These are phyloP conservation scores for Cyberlindnera misumaiensis DNA, from an alignment of 805 yeast species.

Conservation along the genomic window DNA sequence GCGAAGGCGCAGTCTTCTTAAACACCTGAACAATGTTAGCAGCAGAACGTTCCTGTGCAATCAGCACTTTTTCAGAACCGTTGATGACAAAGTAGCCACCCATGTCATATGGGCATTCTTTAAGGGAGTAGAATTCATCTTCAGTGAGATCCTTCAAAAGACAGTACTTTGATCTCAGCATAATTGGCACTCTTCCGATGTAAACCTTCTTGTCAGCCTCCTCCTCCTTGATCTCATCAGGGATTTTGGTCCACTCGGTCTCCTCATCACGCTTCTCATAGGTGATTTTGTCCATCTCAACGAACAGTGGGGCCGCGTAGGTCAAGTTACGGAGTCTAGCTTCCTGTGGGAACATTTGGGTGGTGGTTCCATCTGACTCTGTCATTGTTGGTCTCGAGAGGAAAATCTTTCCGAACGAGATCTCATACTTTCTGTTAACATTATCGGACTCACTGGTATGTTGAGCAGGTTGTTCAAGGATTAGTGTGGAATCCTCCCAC, in stretches of 20 bases:
- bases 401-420: slow-evolving; percentile 95
- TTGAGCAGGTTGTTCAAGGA: slow-evolving; percentile 97
- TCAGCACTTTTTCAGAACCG: slow-evolving; percentile 96
- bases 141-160: slow-evolving; percentile 84
- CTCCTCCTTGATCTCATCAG: slow-evolving; percentile 49
- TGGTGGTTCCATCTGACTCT: slow-evolving; percentile 99
- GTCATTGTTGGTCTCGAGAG: slow-evolving; percentile 97
- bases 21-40: slow-evolving; percentile 98
- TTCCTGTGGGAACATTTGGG: slow-evolving; percentile 96
- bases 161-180: slow-evolving; percentile 96
- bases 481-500: slow-evolving; percentile 89
- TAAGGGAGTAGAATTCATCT: slow-evolving; percentile 87
- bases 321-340: slow-evolving; percentile 95
- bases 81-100: slow-evolving; percentile 98
- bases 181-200: slow-evolving; percentile 95
- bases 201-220: slow-evolving; percentile 67
- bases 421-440: slow-evolving; percentile 87
- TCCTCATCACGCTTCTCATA: slow-evolving; percentile 77
- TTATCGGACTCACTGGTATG: slow-evolving; percentile 88
- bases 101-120: slow-evolving; percentile 99
- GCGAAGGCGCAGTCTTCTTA: slow-evolving; percentile 95
- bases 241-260: slow-evolving; percentile 51
- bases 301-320: slow-evolving; percentile 91
- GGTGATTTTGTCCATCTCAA: slow-evolving; percentile 89
- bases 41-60: slow-evolving; percentile 98